Base-by-base conservation (phyloP, 2,329 filamentous ascomycete genomes). In the Pseudogymnoascus sp. region DNA sequence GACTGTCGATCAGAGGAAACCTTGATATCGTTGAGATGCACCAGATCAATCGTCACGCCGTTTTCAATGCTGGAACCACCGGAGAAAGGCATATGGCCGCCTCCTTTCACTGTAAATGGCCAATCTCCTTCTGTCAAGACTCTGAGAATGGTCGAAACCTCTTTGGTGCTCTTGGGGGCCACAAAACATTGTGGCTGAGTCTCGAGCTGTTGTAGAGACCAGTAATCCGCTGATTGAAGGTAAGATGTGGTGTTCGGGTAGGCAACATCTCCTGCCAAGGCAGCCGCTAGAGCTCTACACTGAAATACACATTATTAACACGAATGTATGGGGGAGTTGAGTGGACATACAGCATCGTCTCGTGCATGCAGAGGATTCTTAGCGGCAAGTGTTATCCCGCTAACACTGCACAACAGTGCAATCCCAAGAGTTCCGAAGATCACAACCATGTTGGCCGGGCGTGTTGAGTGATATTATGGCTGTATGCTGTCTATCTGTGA, bases 11-110 rank as follows among this genome's bases (percentile, higher is more conserved):
- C 70, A 0, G 67, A 63, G 11, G 71, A 68, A 23, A 67, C 60
- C 33, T 63, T 39, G 11, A 68, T 12, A 14, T 62, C 64, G 11
- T 58, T 62, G 14, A 63, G 60, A 22, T 66, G 63, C 6, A 72
- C 75, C 7, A 80, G 76, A 6, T 80, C 80, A 64, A 85, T 78
- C 7, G 81, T 67, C 2, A 80, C 73, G 0, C 80, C 80, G 1
- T 73, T 78, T 7, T 76, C 71, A 58, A 80, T 84, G 4, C 64
- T 68, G 16, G 82, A 76, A 36, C 78, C 80, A 64, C 78, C 77
- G 14, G 79, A 76, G 67, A 84, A 83, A 3, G 81, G 79, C 63
- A 80, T 81, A 71, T 86, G 83, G 1, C 83, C 84, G 23, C 83
- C 83, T 5, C 80, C 80, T 66, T 82, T 81, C 66, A 83, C 72